A percentile compares a stretch with the other conserved stretches of the same genome.
Evolutionary conservation across 805 yeast genomes (phyloP).

Genomic region (Wickerhamiella azyma): DNA sequence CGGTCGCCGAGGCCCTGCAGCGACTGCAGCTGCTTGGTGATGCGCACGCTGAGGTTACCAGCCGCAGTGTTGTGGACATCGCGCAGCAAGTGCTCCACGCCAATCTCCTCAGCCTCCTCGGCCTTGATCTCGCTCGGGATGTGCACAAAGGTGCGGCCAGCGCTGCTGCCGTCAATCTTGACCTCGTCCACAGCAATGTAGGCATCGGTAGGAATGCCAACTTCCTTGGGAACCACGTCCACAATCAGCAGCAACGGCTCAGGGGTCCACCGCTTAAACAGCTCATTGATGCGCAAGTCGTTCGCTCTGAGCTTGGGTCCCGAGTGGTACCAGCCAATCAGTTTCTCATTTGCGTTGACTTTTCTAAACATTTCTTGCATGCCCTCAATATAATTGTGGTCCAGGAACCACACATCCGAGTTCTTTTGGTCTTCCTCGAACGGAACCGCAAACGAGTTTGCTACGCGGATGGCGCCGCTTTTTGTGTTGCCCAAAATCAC

Average conservation of each 20-base stretch:
- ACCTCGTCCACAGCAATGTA: slow-evolving; percentile 89
- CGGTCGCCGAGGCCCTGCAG: slow-evolving; percentile 74
- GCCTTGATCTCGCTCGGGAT: slow-evolving; percentile 89
- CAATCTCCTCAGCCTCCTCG: slow-evolving; percentile 98
- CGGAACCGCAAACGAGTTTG: slow-evolving; percentile 93
- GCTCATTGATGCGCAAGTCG: slow-evolving; percentile 81
- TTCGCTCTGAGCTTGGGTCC: slow-evolving; percentile 86
- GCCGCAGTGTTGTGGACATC: slow-evolving; percentile 96
- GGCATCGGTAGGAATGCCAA: slow-evolving; percentile 93
- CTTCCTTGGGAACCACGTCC: slow-evolving; percentile 71
- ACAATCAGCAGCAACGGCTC: slow-evolving; percentile 80
- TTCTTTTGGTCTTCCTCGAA: slow-evolving; percentile 93
- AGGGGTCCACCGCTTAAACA: slow-evolving; percentile 68
- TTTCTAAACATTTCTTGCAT: slow-evolving; percentile 98
- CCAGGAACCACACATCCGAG: slow-evolving; percentile 89
- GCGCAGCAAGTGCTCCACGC: slow-evolving; percentile 89
- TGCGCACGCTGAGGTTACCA: slow-evolving; percentile 72
- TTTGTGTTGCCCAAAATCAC: slow-evolving; percentile 77
- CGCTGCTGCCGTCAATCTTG: slow-evolving; percentile 86
- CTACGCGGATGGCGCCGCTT: slow-evolving; percentile 45
- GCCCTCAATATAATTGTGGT: slow-evolving; percentile 87
- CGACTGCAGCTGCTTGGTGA: slow-evolving; percentile 81
- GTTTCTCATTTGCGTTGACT: slow-evolving; percentile 89
- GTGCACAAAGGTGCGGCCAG: slow-evolving; percentile 86
- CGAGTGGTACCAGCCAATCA: slow-evolving; percentile 98